Percentiles rank a stretch among this genome's conserved stretches.
These are phyloP conservation scores for Adansonia rubrostipa DNA, from an alignment of 441 rosid genomes.

Conservation along the genomic window DNA sequence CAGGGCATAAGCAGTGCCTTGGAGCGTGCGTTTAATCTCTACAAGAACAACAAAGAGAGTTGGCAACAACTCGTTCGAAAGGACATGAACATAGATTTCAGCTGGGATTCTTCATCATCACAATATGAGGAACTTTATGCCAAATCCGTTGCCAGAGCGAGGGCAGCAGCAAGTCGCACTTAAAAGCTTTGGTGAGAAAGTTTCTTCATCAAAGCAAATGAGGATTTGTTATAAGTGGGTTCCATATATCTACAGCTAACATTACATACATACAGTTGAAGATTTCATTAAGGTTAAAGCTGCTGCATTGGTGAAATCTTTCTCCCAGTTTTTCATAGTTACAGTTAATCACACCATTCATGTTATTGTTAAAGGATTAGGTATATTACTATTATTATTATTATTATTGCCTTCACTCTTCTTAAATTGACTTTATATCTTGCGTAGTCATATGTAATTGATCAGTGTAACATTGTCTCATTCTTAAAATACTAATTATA, in stretches of 20 bases:
- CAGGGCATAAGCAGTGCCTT: conserved; percentile 70
- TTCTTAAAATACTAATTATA: background rate
- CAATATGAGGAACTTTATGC: conserved; percentile 84
- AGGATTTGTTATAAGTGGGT: background rate
- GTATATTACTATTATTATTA: background rate
- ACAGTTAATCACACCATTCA: background rate
- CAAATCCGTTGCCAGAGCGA: conserved; percentile 71
- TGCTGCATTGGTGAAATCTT: conserved; percentile 6
- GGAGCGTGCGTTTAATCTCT: conserved; percentile 73
- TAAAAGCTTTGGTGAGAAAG: conserved; percentile 12
- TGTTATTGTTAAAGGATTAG: background rate
- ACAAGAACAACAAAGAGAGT: conserved; percentile 45
- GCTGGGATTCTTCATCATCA: conserved; percentile 81
- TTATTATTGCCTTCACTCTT: background rate
- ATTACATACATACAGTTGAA: background rate
- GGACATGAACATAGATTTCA: conserved; percentile 79
- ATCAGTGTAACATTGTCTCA: background rate
- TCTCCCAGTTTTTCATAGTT: background rate
- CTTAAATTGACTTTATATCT: background rate
- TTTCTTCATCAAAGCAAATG: background rate
- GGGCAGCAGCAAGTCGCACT: conserved; percentile 44
- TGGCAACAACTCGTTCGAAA: conserved; percentile 71
- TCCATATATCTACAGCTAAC: background rate
- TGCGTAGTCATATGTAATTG: background rate
- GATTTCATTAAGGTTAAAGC: background rate